These are phyloP conservation scores for Panicum virgatum DNA, from an alignment of 202 grass and related monocot species.

Conservation along the genomic window DNA sequence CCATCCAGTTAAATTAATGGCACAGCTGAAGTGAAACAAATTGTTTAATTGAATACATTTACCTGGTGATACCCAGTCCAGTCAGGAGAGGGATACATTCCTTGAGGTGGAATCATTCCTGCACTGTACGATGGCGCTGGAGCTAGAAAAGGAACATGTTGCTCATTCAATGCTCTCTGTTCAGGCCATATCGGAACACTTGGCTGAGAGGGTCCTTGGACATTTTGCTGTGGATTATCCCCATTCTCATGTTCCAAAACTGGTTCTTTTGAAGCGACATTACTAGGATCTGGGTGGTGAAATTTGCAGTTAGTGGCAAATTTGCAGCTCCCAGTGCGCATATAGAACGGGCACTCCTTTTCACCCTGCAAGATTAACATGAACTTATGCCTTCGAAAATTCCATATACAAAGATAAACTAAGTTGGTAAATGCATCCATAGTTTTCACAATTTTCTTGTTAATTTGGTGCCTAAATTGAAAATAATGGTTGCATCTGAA, in stretches of 20 bases:
- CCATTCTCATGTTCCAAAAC: conserved; percentile 51
- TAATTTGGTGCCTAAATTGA: conserved; percentile 10
- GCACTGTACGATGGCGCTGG: conserved; percentile 56
- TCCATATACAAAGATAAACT: background rate
- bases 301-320: conserved; percentile 81
- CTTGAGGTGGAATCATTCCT: conserved; percentile 71
- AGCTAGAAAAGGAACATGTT: conserved; percentile 59
- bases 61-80: conserved; percentile 88
- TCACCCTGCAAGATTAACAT: conserved; percentile 59
- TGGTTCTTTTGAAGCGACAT: conserved; percentile 42
- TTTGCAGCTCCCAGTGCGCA: conserved; percentile 94
- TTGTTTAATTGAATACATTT: conserved; percentile 19
- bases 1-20: background rate
- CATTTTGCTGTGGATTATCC: conserved; percentile 48
- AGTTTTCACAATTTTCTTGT: background rate
- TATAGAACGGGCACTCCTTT: conserved; percentile 91
- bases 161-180: conserved; percentile 56
- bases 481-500: background rate
- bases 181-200: conserved; percentile 51
- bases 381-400: conserved; percentile 20
- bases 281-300: conserved; percentile 92
- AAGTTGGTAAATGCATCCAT: background rate
- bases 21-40: conserved; percentile 16
- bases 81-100: conserved; percentile 58
- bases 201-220: conserved; percentile 42